Percentiles rank a stretch among this genome's conserved stretches.
Evolutionary conservation across 202 grass and related monocot species (phyloP).

Genomic region (Schoenoplectus tabernaemontani): DNA sequence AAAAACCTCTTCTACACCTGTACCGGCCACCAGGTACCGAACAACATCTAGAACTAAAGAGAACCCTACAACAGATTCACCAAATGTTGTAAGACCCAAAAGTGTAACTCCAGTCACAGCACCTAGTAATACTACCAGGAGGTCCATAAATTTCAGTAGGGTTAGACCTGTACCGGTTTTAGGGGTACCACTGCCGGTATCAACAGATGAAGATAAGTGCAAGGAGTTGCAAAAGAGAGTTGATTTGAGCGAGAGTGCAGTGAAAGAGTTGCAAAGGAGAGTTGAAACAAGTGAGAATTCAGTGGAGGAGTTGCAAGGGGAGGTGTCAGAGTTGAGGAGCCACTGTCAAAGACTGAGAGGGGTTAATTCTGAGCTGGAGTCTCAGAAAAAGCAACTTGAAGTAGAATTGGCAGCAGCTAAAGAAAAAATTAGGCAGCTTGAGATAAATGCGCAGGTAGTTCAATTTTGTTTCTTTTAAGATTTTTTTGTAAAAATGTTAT

Average conservation of each 20-base stretch:
- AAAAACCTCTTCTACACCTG: slow-evolving; percentile 21
- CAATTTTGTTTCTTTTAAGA: background rate
- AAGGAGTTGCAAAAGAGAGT: slow-evolving; percentile 30
- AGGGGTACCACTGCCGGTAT: slow-evolving; percentile 3
- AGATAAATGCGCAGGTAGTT: slow-evolving; percentile 27
- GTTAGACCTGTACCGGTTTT: slow-evolving; percentile 14
- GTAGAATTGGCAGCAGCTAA: slow-evolving; percentile 31
- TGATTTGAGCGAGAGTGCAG: slow-evolving; percentile 25
- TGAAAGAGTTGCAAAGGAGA: slow-evolving; percentile 26
- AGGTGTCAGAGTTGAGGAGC: slow-evolving; percentile 38
- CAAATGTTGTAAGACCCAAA: slow-evolving; percentile 16
- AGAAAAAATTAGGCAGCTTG: slow-evolving; percentile 28
- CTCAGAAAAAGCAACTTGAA: slow-evolving; percentile 38
- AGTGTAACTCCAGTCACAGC: background rate
- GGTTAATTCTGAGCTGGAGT: slow-evolving; percentile 45
- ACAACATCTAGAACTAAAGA: slow-evolving; percentile 26
- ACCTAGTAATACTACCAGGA: slow-evolving; percentile 1
- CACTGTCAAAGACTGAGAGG: slow-evolving; percentile 59
- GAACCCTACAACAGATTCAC: slow-evolving; percentile 28
- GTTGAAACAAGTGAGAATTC: slow-evolving; percentile 25
- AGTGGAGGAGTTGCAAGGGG: slow-evolving; percentile 34
- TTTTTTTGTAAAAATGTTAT: background rate
- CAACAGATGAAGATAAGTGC: slow-evolving; percentile 10
- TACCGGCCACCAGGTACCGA: slow-evolving; percentile 16
- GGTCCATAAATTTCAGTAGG: slow-evolving; percentile 26